Evolutionary conservation across 23 red algal genomes (phyloP), one percentile per base, ranked within the genome.

Genomic region (Chondrus crispus): DNA sequence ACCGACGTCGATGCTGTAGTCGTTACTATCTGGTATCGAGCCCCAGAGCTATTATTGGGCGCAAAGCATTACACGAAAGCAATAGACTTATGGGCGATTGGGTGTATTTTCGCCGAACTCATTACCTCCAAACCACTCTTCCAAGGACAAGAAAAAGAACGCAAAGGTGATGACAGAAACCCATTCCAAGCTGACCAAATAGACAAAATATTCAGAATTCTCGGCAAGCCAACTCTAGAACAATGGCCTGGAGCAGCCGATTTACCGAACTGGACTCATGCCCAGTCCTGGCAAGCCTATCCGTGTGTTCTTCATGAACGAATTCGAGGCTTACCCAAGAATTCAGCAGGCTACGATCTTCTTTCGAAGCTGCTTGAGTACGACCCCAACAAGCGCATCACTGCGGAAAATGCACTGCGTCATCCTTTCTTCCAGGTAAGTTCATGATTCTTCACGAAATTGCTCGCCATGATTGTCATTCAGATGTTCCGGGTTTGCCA

Each of bases 171-270:
- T 49, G 93, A 95, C 54, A 73, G 93, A n/a, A 88, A 87, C 49
- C 91, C 93, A 28, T 98, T 94, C 51, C 91, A 98, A 70, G 85
- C 93, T 8, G 93, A 98, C 51, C 96, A 98, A 64, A 76, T 98
- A 69, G 88, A 95, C 46, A 89, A 95, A 54, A 98, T 98, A 19
- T 95, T 94, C 43, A 73, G 82, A 42, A 64, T 98, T 46, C 89
- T 98, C 0, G 96, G 96, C 39, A 95, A 94, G 62, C 96, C 96
- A 8, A 86, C 73, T 39, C 62, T 77, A 10, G 73, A 93, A 41
- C 60, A 62, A 68, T 98, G 96, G 96, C 90, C 89, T 6, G 93
- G 93, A 22, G 91, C 95, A 36, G 62, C 40, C 53, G 62, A 81
- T 46, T 51, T 94, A 36, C 77, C 88, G 22, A 46, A 94, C 46